phyloP scores from a whole-genome alignment of 2,329 filamentous ascomycete species.

The Leptosphaerulina australis region DNA sequence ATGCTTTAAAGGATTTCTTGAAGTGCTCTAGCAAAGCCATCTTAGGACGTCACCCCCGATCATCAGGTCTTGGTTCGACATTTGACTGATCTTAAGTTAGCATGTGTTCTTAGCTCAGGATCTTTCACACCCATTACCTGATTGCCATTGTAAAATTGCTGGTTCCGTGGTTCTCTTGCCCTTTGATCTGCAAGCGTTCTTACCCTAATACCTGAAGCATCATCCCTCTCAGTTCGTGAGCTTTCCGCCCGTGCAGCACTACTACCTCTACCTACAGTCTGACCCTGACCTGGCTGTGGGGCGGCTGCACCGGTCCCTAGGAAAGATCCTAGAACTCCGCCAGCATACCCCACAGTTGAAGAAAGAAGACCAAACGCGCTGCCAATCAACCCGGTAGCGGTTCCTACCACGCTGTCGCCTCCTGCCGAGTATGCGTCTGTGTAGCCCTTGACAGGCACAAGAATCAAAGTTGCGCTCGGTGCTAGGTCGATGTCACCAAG shows the following conservation, averaged over 20 bases:
- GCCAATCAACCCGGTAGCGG: conserved; percentile 41
- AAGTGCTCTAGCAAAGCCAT: neutral
- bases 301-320: conserved; percentile 28
- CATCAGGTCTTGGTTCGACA: conserved; percentile 10
- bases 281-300: conserved; percentile 15
- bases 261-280: conserved; percentile 18
- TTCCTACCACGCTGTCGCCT: conserved; percentile 39
- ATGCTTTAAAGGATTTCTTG: neutral
- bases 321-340: conserved; percentile 40
- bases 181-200: conserved; percentile 54
- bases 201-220: conserved; percentile 47
- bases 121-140: conserved; percentile 63
- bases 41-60: neutral
- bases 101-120: neutral
- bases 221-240: conserved; percentile 17
- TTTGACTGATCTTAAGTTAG: conserved; percentile 2
- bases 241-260: conserved; percentile 17
- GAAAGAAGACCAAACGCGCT: conserved; percentile 45
- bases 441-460: conserved; percentile 71
- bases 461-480: conserved; percentile 81
- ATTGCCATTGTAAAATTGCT: conserved; percentile 90
- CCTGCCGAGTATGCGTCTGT: conserved; percentile 62
- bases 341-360: conserved; percentile 42
- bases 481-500: conserved; percentile 73
- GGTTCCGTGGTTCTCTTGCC: conserved; percentile 57